Percentiles rank a stretch among this genome's conserved stretches.
phyloP scores from a whole-genome alignment of 164 flowering plant species.

The Berberis thunbergii region DNA sequence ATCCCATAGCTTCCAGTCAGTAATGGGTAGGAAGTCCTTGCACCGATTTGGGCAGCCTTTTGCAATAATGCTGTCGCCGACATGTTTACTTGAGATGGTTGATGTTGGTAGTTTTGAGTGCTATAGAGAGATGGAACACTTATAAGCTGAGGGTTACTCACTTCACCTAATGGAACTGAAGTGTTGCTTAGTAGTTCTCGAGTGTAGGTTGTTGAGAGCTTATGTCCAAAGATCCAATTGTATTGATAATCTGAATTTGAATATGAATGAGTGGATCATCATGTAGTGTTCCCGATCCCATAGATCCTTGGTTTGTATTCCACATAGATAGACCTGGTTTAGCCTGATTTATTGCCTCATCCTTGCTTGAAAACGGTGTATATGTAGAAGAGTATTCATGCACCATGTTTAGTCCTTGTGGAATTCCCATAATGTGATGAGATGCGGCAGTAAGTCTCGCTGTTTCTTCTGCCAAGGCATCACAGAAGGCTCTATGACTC shows the following conservation, averaged over 20 bases:
- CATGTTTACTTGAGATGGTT: constrained; percentile 35
- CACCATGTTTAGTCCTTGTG: constrained; percentile 30
- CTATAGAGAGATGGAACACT: constrained; percentile 63
- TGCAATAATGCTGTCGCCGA: constrained; percentile 89
- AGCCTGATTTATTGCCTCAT: constrained; percentile 22
- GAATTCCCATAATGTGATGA: constrained; percentile 25
- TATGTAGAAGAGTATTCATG: constrained; percentile 45
- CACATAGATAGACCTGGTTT: constrained; percentile 42
- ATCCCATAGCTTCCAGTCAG: constrained; percentile 33
- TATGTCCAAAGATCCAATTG: constrained; percentile 50
- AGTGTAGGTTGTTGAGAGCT: constrained; percentile 16
- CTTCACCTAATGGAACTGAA: constrained; percentile 28
- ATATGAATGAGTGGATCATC: constrained; percentile 21
- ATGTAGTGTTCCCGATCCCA: constrained; percentile 14
- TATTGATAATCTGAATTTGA: constrained; percentile 14
- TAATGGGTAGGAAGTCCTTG: constrained; percentile 41
- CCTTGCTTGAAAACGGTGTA: constrained; percentile 34
- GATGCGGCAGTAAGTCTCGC: constrained; percentile 61
- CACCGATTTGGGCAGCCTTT: constrained; percentile 82
- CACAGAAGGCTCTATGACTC: constrained; percentile 89
- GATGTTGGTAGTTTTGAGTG: constrained; percentile 37
- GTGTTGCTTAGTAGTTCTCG: constrained; percentile 27
- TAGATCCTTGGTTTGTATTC: constrained; percentile 29
- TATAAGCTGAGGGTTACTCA: constrained; percentile 12
- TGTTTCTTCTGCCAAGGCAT: constrained; percentile 84